Evolutionary conservation across 805 yeast species (phyloP).

Genomic region (Komagataella mondaviorum): DNA sequence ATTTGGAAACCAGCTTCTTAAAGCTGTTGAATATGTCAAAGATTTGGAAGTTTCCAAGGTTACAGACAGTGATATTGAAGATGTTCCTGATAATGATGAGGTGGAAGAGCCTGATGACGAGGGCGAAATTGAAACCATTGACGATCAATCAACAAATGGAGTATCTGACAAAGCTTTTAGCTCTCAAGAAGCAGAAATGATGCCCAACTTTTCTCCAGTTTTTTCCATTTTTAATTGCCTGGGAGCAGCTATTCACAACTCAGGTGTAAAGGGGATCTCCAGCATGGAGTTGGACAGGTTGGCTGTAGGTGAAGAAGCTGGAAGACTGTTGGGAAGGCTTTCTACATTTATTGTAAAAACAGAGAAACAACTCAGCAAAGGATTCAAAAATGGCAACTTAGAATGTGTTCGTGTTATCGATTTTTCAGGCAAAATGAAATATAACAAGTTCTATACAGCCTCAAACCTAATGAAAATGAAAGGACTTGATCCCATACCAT

Average conservation of each 20-base stretch:
- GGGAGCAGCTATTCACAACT: neutral
- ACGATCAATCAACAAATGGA: neutral
- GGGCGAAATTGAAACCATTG: neutral
- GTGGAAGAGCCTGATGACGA: constrained; percentile 14
- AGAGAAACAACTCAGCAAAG: constrained; percentile 7
- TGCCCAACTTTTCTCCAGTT: neutral
- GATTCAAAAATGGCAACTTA: constrained; percentile 10
- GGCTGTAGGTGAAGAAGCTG: neutral
- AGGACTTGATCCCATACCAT: neutral
- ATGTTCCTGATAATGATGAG: constrained; percentile 11
- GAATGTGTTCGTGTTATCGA: constrained; percentile 51
- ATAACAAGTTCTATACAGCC: constrained; percentile 48
- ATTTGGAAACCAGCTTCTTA: neutral
- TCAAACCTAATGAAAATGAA: constrained; percentile 14
- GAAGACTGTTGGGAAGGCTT: constrained; percentile 5
- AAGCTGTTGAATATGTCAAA: constrained; percentile 51
- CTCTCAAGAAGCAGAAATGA: neutral
- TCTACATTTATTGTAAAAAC: constrained; percentile 6
- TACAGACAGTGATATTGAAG: constrained; percentile 15
- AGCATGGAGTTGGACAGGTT: constrained; percentile 3
- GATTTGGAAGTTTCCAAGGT: constrained; percentile 24
- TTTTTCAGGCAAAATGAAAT: constrained; percentile 61
- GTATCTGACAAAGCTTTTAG: neutral
- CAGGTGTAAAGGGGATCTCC: neutral
- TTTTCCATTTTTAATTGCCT: neutral